Evolutionary conservation across 352 stramenopile species (phyloP).

Genomic region (Sclerospora graminicola): DNA sequence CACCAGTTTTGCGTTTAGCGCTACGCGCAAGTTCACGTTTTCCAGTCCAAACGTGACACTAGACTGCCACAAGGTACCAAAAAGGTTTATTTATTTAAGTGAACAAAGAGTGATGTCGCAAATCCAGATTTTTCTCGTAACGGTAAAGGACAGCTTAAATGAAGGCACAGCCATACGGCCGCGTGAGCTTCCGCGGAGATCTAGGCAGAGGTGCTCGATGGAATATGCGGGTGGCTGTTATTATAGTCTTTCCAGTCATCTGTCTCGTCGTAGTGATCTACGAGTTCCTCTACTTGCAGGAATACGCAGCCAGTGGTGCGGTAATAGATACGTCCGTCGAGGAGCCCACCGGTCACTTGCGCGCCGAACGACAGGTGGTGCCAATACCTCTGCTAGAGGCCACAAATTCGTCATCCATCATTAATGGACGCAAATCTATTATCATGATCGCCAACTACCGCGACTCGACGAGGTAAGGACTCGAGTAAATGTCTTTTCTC

Average conservation of each 20-base stretch:
- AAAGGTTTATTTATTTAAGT: too few species aligned
- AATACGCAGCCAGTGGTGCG: constrained; percentile 37
- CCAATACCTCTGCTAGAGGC: constrained; percentile 3
- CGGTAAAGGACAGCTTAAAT: constrained; percentile 2
- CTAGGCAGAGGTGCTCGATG: constrained; percentile 27
- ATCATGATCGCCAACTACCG: constrained; percentile 75
- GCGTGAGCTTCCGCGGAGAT: constrained; percentile 41
- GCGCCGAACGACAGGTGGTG: constrained; percentile 15
- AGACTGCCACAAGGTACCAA: too few species aligned
- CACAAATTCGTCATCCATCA: constrained; percentile 21
- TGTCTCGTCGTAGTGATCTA: constrained; percentile 71
- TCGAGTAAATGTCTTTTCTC: neutral
- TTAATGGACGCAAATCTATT: constrained; percentile 64
- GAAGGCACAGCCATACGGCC: constrained; percentile 41
- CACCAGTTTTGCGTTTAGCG: too few species aligned
- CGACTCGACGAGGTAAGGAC: constrained; percentile 46
- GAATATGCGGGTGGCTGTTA: constrained; percentile 42
- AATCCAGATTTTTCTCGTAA: too few species aligned
- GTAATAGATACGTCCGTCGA: constrained; percentile 16
- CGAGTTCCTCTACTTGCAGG: constrained; percentile 70
- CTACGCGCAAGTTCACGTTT: too few species aligned
- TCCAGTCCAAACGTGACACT: too few species aligned
- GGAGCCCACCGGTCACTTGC: constrained; percentile 20
- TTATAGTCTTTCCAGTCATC: constrained; percentile 59
- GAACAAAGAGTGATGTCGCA: too few species aligned